Conservation (phyloP, 2,329 filamentous ascomycete species). For the Lecanosticta acicola region DNA sequence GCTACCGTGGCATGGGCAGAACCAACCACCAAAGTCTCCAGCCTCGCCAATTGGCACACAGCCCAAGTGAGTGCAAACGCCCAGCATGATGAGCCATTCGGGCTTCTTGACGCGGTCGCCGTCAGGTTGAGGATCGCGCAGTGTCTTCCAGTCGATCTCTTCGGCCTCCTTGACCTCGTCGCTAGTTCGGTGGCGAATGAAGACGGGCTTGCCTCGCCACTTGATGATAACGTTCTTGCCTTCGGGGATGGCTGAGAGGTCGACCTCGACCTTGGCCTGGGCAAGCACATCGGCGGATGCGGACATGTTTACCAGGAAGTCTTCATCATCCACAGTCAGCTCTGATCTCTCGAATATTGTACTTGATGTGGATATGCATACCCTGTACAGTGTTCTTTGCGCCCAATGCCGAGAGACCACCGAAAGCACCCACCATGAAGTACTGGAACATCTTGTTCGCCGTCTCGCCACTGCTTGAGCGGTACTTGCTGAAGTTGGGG, state of each 20-base stretch:
- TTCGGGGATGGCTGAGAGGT: slow-evolving; percentile 86
- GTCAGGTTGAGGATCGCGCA: slow-evolving; percentile 89
- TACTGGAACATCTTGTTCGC: slow-evolving; percentile 88
- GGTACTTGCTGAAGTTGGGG: slow-evolving; percentile 85
- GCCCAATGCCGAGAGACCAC: slow-evolving; percentile 82
- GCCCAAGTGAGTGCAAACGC: slow-evolving; percentile 98
- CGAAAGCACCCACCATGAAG: slow-evolving; percentile 97
- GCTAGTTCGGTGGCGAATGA: slow-evolving; percentile 95
- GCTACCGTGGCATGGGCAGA: slow-evolving; percentile 99
- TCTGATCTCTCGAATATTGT: not conserved
- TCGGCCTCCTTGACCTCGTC: slow-evolving; percentile 94
- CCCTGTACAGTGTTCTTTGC: slow-evolving; percentile 98
- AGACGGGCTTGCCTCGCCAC: slow-evolving; percentile 99
- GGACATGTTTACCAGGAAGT: slow-evolving; percentile 99
- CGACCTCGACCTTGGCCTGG: slow-evolving; percentile 99
- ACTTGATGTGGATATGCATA: slow-evolving; percentile 44
- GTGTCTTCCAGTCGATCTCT: slow-evolving; percentile 70
- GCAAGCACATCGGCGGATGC: slow-evolving; percentile 97
- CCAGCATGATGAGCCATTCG: slow-evolving; percentile 98
- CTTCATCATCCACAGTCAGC: slow-evolving; percentile 45
- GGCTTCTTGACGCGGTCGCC: slow-evolving; percentile 94
- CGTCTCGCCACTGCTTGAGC: slow-evolving; percentile 60
- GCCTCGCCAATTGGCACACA: slow-evolving; percentile 99
- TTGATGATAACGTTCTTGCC: slow-evolving; percentile 99
- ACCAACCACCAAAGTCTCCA: slow-evolving; percentile 97